Percentiles rank a stretch among this genome's conserved stretches.
phyloP scores from a whole-genome alignment of 805 yeast species.

The Schizosaccharomyces lindneri region DNA sequence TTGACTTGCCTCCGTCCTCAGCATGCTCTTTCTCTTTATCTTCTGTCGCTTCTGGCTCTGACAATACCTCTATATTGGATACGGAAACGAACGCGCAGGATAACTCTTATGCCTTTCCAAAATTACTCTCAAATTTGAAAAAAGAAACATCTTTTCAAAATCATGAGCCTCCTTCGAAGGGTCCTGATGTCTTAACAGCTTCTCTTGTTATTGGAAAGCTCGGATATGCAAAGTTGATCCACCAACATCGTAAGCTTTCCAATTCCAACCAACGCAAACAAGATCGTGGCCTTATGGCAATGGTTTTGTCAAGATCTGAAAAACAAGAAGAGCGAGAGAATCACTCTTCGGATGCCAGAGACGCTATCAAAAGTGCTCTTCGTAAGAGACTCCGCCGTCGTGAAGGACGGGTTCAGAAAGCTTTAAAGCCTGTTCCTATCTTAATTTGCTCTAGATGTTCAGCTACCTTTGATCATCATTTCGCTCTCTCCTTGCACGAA shows the following conservation, averaged over 20 bases:
- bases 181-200: neutral
- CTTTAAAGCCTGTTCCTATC: neutral
- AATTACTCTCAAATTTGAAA: too few species aligned
- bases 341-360: neutral
- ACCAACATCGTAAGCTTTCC: neutral
- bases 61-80: too few species aligned
- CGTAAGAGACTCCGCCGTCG: neutral
- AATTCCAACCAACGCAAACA: neutral
- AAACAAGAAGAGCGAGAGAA: neutral
- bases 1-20: too few species aligned
- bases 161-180: too few species aligned
- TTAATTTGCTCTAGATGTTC: neutral
- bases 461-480: neutral
- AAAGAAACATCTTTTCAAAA: too few species aligned
- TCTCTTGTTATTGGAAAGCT: neutral
- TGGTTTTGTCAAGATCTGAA: neutral
- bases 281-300: neutral
- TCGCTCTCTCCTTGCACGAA: neutral
- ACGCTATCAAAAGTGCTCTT: neutral
- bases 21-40: too few species aligned
- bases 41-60: too few species aligned
- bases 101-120: too few species aligned
- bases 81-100: too few species aligned
- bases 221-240: neutral
- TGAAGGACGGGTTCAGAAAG: neutral